Evolutionary conservation across 2,329 filamentous ascomycete genomes (phyloP), one percentile per base, ranked within the genome.

Genomic region (Trichocomaceae sp.): DNA sequence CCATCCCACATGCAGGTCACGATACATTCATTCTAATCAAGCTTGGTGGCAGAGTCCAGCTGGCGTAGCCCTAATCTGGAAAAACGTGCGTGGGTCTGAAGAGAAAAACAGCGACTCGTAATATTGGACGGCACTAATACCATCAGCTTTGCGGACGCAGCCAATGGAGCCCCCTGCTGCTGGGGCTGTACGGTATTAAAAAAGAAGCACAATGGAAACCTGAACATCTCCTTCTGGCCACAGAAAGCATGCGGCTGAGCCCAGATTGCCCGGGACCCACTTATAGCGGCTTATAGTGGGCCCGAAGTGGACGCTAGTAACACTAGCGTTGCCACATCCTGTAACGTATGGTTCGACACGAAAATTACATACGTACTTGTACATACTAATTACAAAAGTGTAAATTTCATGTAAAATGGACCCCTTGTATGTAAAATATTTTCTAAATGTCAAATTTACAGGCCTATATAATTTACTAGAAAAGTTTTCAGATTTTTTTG

Each of bases 221-320:
- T 46, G 50, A 47, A 41, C 22, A 15, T 17, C 19, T 47, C 12
- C 37, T 53, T 9, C 29, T 33, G 29, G 29, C 29, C 4, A 33
- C 29, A 53, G 51, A 41, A 39, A 39, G 42, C 20, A 52, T 53
- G 51, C 51, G 51, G 51, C 51, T 53, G 51, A 53, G 51, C 44
- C 50, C 50, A 53, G 50, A 53, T 53, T 53, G 44, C 41, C 19
- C 31, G 33, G 42, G 42, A 2, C 42, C 51, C 51, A 42, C 51
- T 41, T 23, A 15, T 19, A 20, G 33, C 51, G 51, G 51, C 42
- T 31, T 53, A 33, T n/a, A 10, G 51, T 47, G 44, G 51, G 39
- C 19, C 37, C 22, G 39, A 20, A 13, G 20, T 20, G 10, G 3
- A 20, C 31, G 12, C 37, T 19, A 20, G 39, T 13, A 19, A 19